phyloP scores from a whole-genome alignment of 257 asterid genomes.

The Petunia secreta region DNA sequence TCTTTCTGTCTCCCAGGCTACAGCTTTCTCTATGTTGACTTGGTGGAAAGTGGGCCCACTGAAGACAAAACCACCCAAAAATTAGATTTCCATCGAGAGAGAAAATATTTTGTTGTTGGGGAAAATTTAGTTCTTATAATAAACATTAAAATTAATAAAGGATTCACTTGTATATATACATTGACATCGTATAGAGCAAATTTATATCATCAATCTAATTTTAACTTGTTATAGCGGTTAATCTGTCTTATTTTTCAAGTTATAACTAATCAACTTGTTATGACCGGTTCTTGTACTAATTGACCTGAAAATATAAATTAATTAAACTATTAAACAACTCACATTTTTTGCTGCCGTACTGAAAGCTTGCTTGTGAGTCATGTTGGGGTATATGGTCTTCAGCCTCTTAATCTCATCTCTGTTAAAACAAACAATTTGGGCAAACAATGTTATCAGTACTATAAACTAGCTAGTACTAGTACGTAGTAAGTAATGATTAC shows the following conservation, averaged over 20 bases:
- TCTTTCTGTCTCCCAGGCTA: conserved; percentile 38
- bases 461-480: not conserved
- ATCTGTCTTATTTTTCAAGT: too few species aligned
- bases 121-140: not conserved
- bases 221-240: too few species aligned
- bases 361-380: conserved; percentile 89
- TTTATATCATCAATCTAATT: too few species aligned
- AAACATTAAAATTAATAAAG: not conserved
- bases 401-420: conserved; percentile 82
- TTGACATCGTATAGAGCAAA: too few species aligned
- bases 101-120: not conserved
- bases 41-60: conserved; percentile 84
- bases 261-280: too few species aligned
- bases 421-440: not conserved
- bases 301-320: too few species aligned
- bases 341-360: conserved; percentile 89
- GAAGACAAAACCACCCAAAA: not conserved
- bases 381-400: conserved; percentile 62
- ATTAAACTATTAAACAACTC: conserved; percentile 22
- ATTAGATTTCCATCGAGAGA: not conserved
- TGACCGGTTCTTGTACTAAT: too few species aligned
- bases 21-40: conserved; percentile 41
- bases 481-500: not conserved
- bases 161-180: too few species aligned
- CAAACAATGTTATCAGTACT: not conserved